A percentile compares a stretch with the other conserved stretches of the same genome.
phyloP scores from a whole-genome alignment of 1,139 yeast species.

The Petasospora fabianii region DNA sequence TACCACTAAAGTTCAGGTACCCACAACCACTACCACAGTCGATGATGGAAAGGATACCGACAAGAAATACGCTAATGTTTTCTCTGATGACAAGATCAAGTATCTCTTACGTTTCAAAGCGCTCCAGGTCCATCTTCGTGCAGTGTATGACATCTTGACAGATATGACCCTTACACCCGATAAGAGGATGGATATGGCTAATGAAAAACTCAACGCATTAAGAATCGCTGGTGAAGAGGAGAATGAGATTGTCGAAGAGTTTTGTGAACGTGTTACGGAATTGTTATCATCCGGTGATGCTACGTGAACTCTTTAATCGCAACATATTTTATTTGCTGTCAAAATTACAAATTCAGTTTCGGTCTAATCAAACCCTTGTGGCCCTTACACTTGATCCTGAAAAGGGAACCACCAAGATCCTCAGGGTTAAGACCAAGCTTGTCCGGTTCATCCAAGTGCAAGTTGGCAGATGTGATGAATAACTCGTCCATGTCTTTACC shows the following conservation, averaged over 20 bases:
- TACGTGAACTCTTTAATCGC: too few relatives aligned
- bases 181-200: slow-evolving; percentile 45
- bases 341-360: slow-evolving; percentile 13
- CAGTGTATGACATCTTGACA: slow-evolving; percentile 38
- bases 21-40: too few relatives aligned
- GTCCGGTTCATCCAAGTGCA: slow-evolving; percentile 38
- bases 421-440: slow-evolving; percentile 36
- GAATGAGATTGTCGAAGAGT: slow-evolving; percentile 54
- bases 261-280: slow-evolving; percentile 29
- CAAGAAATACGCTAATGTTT: slow-evolving; percentile 25
- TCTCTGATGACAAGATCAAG: slow-evolving; percentile 37
- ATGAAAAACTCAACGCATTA: slow-evolving; percentile 45
- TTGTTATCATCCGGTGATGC: slow-evolving; percentile 1
- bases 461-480: slow-evolving; percentile 65
- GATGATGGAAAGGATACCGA: background rate
- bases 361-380: slow-evolving; percentile 26
- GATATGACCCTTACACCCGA: slow-evolving; percentile 40
- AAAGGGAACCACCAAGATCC: slow-evolving; percentile 60
- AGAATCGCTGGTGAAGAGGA: slow-evolving; percentile 51
- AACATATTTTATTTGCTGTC: too few relatives aligned
- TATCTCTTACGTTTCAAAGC: slow-evolving; percentile 41
- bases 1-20: too few relatives aligned
- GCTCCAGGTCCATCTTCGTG: slow-evolving; percentile 42
- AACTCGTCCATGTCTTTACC: slow-evolving; percentile 57
- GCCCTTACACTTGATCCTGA: slow-evolving; percentile 34